Evolutionary conservation across 1,139 yeast genomes (phyloP).

Genomic region (Suhomyces ambrosiae): DNA sequence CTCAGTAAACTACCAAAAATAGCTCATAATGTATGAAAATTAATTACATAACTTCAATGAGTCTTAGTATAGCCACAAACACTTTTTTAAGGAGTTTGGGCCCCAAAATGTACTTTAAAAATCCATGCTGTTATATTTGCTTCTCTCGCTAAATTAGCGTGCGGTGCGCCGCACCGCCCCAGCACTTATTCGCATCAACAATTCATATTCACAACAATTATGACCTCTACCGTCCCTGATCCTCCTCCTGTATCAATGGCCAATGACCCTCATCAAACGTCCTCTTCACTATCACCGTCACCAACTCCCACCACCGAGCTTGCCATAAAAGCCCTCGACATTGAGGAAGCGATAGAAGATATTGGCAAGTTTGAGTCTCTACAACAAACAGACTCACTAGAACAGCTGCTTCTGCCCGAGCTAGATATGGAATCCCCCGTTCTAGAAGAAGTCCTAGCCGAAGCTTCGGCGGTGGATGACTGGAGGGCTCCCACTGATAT

Average conservation of each 20-base stretch:
- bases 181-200: no score
- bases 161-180: no score
- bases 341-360: constrained; percentile 10
- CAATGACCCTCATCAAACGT: background rate
- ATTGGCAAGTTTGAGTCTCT: constrained; percentile 7
- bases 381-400: background rate
- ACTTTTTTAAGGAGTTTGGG: no score
- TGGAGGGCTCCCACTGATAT: constrained; percentile 2
- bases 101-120: no score
- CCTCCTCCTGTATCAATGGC: background rate
- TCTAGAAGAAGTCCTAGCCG: constrained; percentile 4
- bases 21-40: no score
- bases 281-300: background rate
- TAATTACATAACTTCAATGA: no score
- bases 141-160: no score
- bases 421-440: constrained; percentile 1
- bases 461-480: constrained; percentile 5
- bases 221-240: background rate
- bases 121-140: no score
- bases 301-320: constrained; percentile 3
- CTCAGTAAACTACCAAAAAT: no score
- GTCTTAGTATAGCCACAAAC: no score
- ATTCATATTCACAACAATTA: no score
- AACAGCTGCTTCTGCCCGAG: constrained; percentile 3
- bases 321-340: constrained; percentile 8